Base-by-base conservation (phyloP, 768 basidiomycete species). In the Tulasnella sp. region DNA sequence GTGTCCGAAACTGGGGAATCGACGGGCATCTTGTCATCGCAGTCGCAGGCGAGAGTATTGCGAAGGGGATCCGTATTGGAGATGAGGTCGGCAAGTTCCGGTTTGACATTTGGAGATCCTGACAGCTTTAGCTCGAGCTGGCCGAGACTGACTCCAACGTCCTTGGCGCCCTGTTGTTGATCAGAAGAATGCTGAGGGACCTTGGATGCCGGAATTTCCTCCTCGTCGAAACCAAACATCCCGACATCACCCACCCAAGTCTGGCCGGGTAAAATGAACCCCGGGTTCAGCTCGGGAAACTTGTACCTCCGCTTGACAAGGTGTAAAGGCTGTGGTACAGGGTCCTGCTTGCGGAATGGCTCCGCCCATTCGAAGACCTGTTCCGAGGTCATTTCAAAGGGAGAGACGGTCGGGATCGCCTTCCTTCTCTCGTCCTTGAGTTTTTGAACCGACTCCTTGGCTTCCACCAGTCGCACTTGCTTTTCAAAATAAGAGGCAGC, bases 221-320 rank as follows among this genome's bases (percentile, higher is more conserved):
- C 31, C 19, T 74, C 72, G 21, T 74, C 39, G 19, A 74, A 74
- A n/a, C 5, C 72, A 27, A 74, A 74, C 72, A 74, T 74, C 39
- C 72, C 72, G 14, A 46, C 44, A 74, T 74, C 44, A 21, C 39
- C 72, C 3, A 42, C 72, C 72, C 72, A 74, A 24, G 72, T 74
- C 21, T 74, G 72, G 2, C 72, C 72, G 10, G 72, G 72, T 73
- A 73, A 9, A 19, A n/a, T 36, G 10, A 74, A 38, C 1, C 4
- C 12, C 1, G 72, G 72, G 16, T 42, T 39, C 21, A 74, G 16
- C 7, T 40, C 72, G 2, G 14, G 72, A 31, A 74, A 74, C 21
- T 18, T 18, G 72, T 74, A 74, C n/a, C 38, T 74, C 72, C 72
- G 72, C 44, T 31, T 40, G 2, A 46, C 38, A 6, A 21, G 27